phyloP scores from a whole-genome alignment of 768 basidiomycete species.

The Melanogaster broomeanus region DNA sequence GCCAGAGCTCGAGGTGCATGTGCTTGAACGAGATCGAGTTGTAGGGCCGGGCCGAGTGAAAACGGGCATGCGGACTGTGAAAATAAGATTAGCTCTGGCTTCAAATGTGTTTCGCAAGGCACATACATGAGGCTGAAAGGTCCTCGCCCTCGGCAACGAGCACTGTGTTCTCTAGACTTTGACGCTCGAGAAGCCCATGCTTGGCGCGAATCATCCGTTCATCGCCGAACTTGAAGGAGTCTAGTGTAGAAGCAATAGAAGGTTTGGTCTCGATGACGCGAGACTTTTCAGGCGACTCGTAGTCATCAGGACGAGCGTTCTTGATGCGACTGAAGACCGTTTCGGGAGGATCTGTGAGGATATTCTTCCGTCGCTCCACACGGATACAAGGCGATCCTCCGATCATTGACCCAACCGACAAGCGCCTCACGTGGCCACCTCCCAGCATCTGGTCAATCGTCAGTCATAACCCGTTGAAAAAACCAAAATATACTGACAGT shows the following conservation, averaged over 20 bases:
- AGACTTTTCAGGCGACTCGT: conserved; percentile 42
- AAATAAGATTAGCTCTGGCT: conserved; percentile 2
- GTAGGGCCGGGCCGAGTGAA: conserved; percentile 61
- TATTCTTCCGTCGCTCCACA: conserved; percentile 62
- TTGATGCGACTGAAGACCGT: conserved; percentile 41
- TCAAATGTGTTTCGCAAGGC: neutral
- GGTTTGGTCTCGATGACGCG: conserved; percentile 57
- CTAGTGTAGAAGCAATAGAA: conserved; percentile 61
- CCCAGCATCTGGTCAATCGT: conserved; percentile 65
- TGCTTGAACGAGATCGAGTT: conserved; percentile 63
- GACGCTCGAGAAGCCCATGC: conserved; percentile 60
- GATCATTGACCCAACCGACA: conserved; percentile 64
- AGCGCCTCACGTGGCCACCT: conserved; percentile 71
- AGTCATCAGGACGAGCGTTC: conserved; percentile 7
- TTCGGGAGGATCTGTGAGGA: conserved; percentile 25
- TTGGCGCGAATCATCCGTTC: conserved; percentile 69
- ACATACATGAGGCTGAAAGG: conserved; percentile 48
- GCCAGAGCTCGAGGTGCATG: conserved; percentile 67
- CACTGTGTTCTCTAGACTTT: conserved; percentile 67
- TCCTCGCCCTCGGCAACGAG: conserved; percentile 72
- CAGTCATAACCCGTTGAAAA: conserved; percentile 6
- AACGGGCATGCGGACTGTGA: conserved; percentile 49
- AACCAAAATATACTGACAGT: conserved; percentile 47
- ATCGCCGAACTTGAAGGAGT: conserved; percentile 61
- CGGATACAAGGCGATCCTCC: conserved; percentile 72